A percentile compares a stretch with the other conserved stretches of the same genome.
phyloP scores from a whole-genome alignment of 108 stramenopile genomes.

The Chaetoceros muelleri region DNA sequence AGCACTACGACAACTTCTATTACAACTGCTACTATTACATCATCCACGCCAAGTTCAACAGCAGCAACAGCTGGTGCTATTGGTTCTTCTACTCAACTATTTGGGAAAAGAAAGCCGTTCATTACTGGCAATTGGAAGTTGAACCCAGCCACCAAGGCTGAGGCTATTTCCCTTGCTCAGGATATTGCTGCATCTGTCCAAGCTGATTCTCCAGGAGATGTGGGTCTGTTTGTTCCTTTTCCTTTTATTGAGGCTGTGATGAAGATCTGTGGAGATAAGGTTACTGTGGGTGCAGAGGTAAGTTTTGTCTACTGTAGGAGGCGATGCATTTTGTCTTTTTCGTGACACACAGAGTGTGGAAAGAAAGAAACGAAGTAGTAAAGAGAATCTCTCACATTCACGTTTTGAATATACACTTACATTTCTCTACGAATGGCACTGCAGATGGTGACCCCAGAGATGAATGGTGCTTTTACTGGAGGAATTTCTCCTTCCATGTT shows the following conservation, averaged over 20 bases:
- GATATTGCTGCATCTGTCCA: constrained; percentile 60
- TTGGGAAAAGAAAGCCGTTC: constrained; percentile 47
- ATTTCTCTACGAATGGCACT: too few relatives aligned
- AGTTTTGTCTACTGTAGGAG: too few relatives aligned
- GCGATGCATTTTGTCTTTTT: background rate
- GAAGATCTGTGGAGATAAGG: constrained; percentile 40
- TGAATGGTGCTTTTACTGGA: constrained; percentile 95
- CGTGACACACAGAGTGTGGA: too few relatives aligned
- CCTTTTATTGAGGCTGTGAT: constrained; percentile 65
- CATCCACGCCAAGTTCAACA: background rate
- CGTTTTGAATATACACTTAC: too few relatives aligned
- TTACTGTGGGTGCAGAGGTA: constrained; percentile 66
- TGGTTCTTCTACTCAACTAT: constrained; percentile 20
- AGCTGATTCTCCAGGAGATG: constrained; percentile 47
- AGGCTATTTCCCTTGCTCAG: constrained; percentile 50
- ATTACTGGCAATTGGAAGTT: constrained; percentile 79
- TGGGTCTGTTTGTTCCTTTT: constrained; percentile 76
- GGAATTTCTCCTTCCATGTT: constrained; percentile 85
- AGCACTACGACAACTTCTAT: too few relatives aligned
- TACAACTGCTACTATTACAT: background rate
- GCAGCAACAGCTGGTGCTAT: background rate
- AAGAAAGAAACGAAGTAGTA: too few relatives aligned
- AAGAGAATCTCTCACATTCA: too few relatives aligned
- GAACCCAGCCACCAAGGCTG: constrained; percentile 51
- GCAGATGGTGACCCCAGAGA: constrained; percentile 32